Base-by-base conservation (phyloP, 345 rosid genomes). In the Cardiospermum halicacabum region DNA sequence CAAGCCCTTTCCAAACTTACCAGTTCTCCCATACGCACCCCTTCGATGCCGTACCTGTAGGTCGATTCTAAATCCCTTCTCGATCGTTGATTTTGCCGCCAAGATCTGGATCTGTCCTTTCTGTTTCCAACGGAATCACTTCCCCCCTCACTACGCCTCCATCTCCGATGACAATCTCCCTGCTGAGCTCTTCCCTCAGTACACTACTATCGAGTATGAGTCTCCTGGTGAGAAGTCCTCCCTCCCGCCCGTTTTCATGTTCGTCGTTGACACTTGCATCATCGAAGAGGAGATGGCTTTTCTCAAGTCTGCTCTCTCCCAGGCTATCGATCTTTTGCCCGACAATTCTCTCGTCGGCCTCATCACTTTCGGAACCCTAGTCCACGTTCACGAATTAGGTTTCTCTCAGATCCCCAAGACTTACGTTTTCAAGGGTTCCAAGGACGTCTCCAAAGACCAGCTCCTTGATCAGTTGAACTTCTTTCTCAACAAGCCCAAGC, bases 11-110 rank as follows among this genome's bases (percentile, higher is more conserved):
- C 82, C 92, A 5, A 65, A 68, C 64, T 71, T 85, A 60, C 82
- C 92, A 15, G 75, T 83, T 42, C 87, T 94, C 21, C 86, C 96
- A 45, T 85, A 91, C 78, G 53, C 88, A 62, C 97, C 99, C 18
- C 97, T 91, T 61, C 96, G 97, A 58, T 91, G 97, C 79, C 91
- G 95, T 28, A 81, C 78, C 40, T 94, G 99, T 72, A 91, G 95
- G 65, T 91, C 96, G 25, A 79, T 89, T 24, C 85, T 94, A 62
- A 91, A 91, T 67, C 97, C 96, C 27, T 91, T 77, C 81, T 77
- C 85, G 62, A 75, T 80, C 70, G 91, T 89, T 26, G 99, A 94
- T 72, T 94, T 80, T 81, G 69, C 88, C 4, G 89, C 89, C 56
- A 88, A 76, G 81, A 78, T 78, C 65, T 91, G 97, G 99, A 85